These are phyloP conservation scores for Auricularia auricula-judae DNA, from an alignment of 768 basidiomycete species.

Conservation along the genomic window DNA sequence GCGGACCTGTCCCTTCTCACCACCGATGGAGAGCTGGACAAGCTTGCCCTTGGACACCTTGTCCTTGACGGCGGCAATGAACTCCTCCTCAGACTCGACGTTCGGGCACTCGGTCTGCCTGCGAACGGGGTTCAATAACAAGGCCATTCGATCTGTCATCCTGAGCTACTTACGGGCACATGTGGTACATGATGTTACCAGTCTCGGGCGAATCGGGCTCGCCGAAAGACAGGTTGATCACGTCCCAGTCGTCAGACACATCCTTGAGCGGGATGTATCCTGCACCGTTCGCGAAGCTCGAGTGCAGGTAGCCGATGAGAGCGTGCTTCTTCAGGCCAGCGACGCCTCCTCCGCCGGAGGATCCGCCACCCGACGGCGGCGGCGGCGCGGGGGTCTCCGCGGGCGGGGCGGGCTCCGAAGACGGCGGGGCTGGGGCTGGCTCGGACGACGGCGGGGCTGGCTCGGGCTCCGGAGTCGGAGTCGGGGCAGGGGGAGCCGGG, in stretches of 20 bases:
- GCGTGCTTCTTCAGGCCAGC: background rate
- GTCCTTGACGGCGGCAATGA: background rate
- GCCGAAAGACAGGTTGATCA: conserved; percentile 1
- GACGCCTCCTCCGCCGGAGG: background rate
- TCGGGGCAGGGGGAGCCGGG: background rate
- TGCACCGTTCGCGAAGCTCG: background rate
- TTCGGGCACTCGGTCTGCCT: background rate
- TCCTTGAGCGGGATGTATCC: background rate
- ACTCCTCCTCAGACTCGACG: background rate
- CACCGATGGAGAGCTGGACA: background rate
- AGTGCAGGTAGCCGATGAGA: background rate
- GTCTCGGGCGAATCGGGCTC: background rate
- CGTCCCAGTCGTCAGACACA: conserved; percentile 1
- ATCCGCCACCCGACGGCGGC: background rate
- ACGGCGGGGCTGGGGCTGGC: background rate
- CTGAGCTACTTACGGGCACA: background rate
- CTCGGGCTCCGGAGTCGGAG: background rate
- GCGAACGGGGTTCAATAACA: too few relatives aligned
- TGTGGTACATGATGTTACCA: background rate
- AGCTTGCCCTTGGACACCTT: conserved; percentile 1
- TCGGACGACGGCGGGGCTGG: background rate
- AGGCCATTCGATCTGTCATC: too few relatives aligned
- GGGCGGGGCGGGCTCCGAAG: background rate
- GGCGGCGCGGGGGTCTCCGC: background rate
- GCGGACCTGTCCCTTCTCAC: background rate